A percentile compares a stretch with the other conserved stretches of the same genome.
These are phyloP conservation scores for Metschnikowia sp. DNA, from an alignment of 805 yeast species.

Conservation along the genomic window DNA sequence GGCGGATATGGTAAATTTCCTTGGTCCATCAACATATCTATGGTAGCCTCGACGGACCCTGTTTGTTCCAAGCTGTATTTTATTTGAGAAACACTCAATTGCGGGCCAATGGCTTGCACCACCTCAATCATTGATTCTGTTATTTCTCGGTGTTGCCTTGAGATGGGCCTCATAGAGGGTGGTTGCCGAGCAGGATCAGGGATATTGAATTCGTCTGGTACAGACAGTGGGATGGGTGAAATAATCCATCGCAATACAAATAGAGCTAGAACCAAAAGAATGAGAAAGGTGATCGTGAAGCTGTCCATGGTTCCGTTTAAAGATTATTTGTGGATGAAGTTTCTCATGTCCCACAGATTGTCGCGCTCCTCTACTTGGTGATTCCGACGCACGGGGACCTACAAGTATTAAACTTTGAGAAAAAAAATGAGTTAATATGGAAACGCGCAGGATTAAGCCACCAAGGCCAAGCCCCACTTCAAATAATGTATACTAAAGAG, in stretches of 20 bases:
- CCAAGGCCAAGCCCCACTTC: too few relatives aligned
- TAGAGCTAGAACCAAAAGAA: slow-evolving; percentile 49
- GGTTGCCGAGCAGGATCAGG: slow-evolving; percentile 13
- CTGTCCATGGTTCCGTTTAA: too few relatives aligned
- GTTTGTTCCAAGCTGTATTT: slow-evolving; percentile 68
- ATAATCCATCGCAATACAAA: slow-evolving; percentile 65
- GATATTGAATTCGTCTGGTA: slow-evolving; percentile 19
- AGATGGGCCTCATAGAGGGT: slow-evolving; percentile 3
- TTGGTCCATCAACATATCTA: slow-evolving; percentile 63
- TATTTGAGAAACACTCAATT: slow-evolving; percentile 65
- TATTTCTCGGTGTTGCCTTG: slow-evolving; percentile 43
- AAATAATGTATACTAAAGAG: too few relatives aligned
- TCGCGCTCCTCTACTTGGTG: too few relatives aligned
- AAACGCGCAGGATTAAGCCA: too few relatives aligned
- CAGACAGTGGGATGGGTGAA: slow-evolving; percentile 49
- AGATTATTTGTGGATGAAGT: too few relatives aligned
- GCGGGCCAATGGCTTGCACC: slow-evolving; percentile 81
- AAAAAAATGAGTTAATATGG: too few relatives aligned
- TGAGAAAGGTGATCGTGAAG: too few relatives aligned
- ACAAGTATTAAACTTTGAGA: too few relatives aligned
- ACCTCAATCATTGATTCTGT: slow-evolving; percentile 77
- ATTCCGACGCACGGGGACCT: too few relatives aligned
- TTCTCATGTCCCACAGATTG: too few relatives aligned
- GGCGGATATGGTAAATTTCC: slow-evolving; percentile 49
- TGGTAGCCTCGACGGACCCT: slow-evolving; percentile 78